Conservation (phyloP, 805 yeast species). For the Hanseniaspora vineae region DNA sequence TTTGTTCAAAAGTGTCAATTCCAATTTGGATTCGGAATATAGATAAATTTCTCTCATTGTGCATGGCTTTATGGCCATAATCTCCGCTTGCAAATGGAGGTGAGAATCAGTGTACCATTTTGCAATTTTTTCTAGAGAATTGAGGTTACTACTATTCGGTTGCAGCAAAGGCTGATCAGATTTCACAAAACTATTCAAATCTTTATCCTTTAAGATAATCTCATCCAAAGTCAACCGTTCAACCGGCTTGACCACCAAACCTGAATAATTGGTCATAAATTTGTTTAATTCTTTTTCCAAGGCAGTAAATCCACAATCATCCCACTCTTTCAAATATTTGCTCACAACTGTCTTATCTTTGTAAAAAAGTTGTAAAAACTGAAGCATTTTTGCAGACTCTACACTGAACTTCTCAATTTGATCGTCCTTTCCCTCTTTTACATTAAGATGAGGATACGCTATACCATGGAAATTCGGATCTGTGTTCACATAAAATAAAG, state of each 20-base stretch:
- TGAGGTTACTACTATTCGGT: background rate
- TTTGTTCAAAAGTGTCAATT: conserved; percentile 16
- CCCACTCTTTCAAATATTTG: background rate
- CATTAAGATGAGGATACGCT: background rate
- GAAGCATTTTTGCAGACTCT: background rate
- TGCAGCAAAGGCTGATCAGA: background rate
- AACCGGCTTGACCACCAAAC: conserved; percentile 6
- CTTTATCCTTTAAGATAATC: conserved; percentile 11
- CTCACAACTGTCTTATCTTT: background rate
- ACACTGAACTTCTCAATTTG: conserved; percentile 8
- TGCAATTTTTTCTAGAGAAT: conserved; percentile 9
- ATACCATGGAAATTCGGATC: background rate
- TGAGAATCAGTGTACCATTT: conserved; percentile 22
- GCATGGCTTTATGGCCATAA: conserved; percentile 18
- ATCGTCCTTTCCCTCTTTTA: conserved; percentile 11
- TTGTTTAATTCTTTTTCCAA: background rate
- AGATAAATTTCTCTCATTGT: conserved; percentile 23
- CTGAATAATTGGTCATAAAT: conserved; percentile 5
- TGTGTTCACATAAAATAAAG: background rate
- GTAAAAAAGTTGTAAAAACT: background rate
- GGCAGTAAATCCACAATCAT: background rate
- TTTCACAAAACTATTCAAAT: conserved; percentile 8
- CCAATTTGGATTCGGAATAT: conserved; percentile 19
- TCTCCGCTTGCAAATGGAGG: conserved; percentile 17
- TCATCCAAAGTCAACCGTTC: conserved; percentile 8